Conservation (phyloP, 306 rosid genomes). For the Mimosa bimucronata region DNA sequence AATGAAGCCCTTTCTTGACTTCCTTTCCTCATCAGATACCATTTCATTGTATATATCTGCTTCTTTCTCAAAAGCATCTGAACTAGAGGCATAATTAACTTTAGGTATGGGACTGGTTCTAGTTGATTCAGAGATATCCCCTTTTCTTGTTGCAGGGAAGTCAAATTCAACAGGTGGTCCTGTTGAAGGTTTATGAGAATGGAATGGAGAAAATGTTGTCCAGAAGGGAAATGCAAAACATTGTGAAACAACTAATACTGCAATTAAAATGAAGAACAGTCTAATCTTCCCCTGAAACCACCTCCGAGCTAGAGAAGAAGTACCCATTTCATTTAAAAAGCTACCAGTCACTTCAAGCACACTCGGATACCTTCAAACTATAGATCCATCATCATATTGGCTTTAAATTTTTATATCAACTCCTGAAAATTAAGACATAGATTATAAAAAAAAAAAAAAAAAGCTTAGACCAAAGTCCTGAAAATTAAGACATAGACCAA, state of each 20-base stretch:
- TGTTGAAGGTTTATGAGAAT: slow-evolving; percentile 35
- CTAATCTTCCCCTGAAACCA: slow-evolving; percentile 6
- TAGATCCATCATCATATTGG: background rate
- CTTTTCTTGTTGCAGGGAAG: slow-evolving; percentile 26
- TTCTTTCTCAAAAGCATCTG: slow-evolving; percentile 40
- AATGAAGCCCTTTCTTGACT: slow-evolving; percentile 22
- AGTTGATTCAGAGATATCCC: slow-evolving; percentile 28
- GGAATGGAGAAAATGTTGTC: slow-evolving; percentile 34
- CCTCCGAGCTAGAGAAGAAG: background rate
- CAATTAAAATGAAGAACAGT: slow-evolving; percentile 28
- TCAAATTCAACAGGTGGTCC: slow-evolving; percentile 35
- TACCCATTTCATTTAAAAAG: slow-evolving; percentile 37
- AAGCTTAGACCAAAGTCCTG: too few species aligned
- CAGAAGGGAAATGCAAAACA: slow-evolving; percentile 29
- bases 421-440: background rate
- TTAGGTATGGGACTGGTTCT: slow-evolving; percentile 18
- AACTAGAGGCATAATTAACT: slow-evolving; percentile 39
- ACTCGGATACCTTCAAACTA: background rate
- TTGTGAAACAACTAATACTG: slow-evolving; percentile 35
- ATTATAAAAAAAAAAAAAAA: too few species aligned
- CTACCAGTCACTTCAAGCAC: slow-evolving; percentile 8
- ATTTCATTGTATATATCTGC: slow-evolving; percentile 32
- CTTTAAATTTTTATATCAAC: background rate
- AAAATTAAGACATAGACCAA: too few species aligned
- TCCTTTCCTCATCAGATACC: slow-evolving; percentile 28